These are phyloP conservation scores for Fusarium nematophilum DNA, from an alignment of 2,329 filamentous ascomycete species.

Conservation along the genomic window DNA sequence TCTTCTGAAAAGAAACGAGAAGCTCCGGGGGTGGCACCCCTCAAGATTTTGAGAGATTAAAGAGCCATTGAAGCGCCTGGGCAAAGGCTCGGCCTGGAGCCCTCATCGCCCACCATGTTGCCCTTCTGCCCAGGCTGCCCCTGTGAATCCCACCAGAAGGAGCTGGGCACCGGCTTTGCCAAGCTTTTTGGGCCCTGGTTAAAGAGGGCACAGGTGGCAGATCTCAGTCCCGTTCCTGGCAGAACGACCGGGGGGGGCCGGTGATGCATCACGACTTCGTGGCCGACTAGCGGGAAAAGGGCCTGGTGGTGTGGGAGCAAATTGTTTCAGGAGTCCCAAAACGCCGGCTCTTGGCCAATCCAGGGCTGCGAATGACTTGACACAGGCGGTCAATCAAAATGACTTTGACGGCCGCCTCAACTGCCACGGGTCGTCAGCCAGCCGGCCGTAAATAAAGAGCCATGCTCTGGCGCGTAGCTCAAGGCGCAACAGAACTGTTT, in stretches of 20 bases:
- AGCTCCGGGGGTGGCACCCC: neutral
- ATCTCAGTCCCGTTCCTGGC: slow-evolving; percentile 37
- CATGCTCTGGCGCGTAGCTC: slow-evolving; percentile 25
- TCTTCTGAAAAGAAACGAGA: slow-evolving; percentile 5
- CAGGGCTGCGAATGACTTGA: slow-evolving; percentile 21
- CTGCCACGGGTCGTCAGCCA: slow-evolving; percentile 2
- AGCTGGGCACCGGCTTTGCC: slow-evolving; percentile 18
- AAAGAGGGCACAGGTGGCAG: slow-evolving; percentile 24
- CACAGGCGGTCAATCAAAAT: slow-evolving; percentile 8
- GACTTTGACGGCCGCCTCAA: slow-evolving; percentile 13
- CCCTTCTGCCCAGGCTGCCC: neutral
- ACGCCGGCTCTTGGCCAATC: slow-evolving; percentile 16
- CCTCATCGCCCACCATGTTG: slow-evolving; percentile 7
- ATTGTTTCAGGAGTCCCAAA: slow-evolving; percentile 34
- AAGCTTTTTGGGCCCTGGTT: slow-evolving; percentile 19
- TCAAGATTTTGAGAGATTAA: slow-evolving; percentile 33
- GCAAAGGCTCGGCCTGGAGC: slow-evolving; percentile 16
- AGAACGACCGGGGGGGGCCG: neutral
- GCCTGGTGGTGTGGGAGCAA: slow-evolving; percentile 16
- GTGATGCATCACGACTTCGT: slow-evolving; percentile 16
- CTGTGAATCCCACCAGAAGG: slow-evolving; percentile 5
- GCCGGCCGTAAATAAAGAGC: slow-evolving; percentile 24
- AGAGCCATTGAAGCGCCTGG: slow-evolving; percentile 13
- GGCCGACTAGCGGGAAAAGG: slow-evolving; percentile 9
- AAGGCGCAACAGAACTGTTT: slow-evolving; percentile 29